Percentiles rank a stretch among this genome's conserved stretches.
phyloP scores from a whole-genome alignment of 169 alveolate species.

The Sarcocystis neurona region DNA sequence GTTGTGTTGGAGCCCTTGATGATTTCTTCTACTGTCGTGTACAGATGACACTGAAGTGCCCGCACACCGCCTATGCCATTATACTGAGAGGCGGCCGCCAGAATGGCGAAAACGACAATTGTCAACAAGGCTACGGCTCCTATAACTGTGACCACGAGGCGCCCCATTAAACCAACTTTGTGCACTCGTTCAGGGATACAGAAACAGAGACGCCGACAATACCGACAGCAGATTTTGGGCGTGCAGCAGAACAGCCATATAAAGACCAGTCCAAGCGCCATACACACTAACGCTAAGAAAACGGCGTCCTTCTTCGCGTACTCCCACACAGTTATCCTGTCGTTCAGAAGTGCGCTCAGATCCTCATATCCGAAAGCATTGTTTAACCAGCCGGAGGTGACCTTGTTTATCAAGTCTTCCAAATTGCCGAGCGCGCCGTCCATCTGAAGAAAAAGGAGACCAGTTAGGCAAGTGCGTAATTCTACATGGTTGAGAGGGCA shows the following conservation, averaged over 20 bases:
- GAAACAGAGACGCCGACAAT: neutral
- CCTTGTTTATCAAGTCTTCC: neutral
- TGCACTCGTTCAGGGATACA: slow-evolving; percentile 11
- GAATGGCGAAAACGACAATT: neutral
- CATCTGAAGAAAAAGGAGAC: neutral
- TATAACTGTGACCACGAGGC: neutral
- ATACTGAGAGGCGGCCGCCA: slow-evolving; percentile 1
- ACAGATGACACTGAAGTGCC: slow-evolving; percentile 18
- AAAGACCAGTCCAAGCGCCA: neutral
- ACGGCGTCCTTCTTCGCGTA: neutral
- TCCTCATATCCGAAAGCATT: neutral
- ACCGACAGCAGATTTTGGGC: slow-evolving; percentile 31
- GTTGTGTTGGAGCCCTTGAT: slow-evolving; percentile 27
- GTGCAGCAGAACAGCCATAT: neutral
- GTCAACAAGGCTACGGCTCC: neutral
- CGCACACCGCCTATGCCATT: neutral
- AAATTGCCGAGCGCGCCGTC: neutral
- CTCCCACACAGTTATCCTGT: neutral
- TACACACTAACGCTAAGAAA: neutral
- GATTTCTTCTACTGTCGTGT: slow-evolving; percentile 18
- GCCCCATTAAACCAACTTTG: neutral
- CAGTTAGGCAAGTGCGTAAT: no score
- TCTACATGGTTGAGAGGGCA: no score
- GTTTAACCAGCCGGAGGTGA: neutral
- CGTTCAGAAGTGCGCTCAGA: neutral